These are phyloP conservation scores for Ustulina deusta DNA, from an alignment of 2,329 filamentous ascomycete genomes.

Conservation along the genomic window DNA sequence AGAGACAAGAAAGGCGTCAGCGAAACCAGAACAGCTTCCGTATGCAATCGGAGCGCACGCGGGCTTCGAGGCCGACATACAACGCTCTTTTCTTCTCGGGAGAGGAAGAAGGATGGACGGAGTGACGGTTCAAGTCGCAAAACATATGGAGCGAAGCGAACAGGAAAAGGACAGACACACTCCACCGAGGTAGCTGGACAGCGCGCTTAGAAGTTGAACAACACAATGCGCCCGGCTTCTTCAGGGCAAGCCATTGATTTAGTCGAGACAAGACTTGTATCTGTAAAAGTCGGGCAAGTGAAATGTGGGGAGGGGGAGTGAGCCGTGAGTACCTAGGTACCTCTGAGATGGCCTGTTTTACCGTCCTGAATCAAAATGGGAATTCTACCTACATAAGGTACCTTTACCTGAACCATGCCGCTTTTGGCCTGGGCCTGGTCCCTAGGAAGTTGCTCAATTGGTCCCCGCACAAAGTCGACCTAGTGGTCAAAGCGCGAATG, in stretches of 20 bases:
- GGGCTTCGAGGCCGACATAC: conserved; percentile 12
- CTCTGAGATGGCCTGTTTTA: no score
- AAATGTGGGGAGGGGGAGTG: not conserved
- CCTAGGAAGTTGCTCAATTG: no score
- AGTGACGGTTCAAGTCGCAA: not conserved
- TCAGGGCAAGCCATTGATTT: conserved; percentile 1
- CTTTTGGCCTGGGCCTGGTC: no score
- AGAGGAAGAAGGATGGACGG: conserved; percentile 1
- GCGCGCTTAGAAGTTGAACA: not conserved
- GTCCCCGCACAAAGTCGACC: no score
- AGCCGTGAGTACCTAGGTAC: no score
- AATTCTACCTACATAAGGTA: no score
- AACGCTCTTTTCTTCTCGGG: conserved; percentile 8
- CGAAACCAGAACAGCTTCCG: not conserved
- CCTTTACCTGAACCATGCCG: no score
- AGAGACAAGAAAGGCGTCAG: conserved; percentile 11
- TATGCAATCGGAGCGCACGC: conserved; percentile 6
- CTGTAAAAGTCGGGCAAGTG: no score
- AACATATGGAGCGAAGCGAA: conserved; percentile 27
- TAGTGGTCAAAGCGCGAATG: no score
- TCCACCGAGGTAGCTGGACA: conserved; percentile 8
- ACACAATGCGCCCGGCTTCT: conserved; percentile 23
- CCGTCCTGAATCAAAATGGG: no score
- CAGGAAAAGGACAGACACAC: conserved; percentile 21
- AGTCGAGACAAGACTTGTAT: not conserved